A percentile compares a stretch with the other conserved stretches of the same genome.
phyloP scores from a whole-genome alignment of 495 filamentous ascomycete species.

The Parathielavia appendiculata region DNA sequence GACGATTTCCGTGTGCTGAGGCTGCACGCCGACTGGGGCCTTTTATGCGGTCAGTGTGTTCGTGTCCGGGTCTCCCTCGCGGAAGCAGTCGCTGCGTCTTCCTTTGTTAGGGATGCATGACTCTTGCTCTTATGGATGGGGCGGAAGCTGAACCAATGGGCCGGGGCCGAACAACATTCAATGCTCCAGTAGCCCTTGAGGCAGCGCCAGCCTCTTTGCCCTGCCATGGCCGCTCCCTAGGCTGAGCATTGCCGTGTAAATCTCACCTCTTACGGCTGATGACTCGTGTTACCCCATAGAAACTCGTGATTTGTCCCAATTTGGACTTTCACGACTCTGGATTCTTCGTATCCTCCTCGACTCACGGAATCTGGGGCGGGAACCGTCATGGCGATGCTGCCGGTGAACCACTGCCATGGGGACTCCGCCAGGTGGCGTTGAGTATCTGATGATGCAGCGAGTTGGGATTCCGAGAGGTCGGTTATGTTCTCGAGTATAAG shows the following conservation, averaged over 20 bases:
- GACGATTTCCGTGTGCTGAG: background rate
- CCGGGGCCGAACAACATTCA: background rate
- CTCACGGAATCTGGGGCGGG: background rate
- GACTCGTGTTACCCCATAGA: background rate
- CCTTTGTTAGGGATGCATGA: background rate
- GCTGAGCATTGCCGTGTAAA: background rate
- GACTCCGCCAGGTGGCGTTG: background rate
- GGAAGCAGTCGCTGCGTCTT: background rate
- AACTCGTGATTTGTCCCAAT: slow-evolving; percentile 3
- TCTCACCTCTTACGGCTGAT: background rate
- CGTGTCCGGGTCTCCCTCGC: slow-evolving; percentile 1
- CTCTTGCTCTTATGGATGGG: background rate
- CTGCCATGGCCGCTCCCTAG: background rate
- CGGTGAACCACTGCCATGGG: slow-evolving; percentile 1
- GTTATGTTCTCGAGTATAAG: slow-evolving; percentile 5
- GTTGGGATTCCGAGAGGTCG: background rate
- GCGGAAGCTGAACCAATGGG: slow-evolving; percentile 3
- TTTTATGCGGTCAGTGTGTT: background rate
- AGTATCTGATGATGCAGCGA: background rate
- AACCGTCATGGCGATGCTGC: background rate
- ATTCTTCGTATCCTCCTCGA: slow-evolving; percentile 4
- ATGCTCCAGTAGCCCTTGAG: background rate
- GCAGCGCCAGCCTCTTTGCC: no score
- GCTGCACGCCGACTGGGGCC: background rate
- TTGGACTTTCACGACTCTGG: background rate